Evolutionary conservation across 306 rosid genomes (phyloP).

Genomic region (Prunus padus): DNA sequence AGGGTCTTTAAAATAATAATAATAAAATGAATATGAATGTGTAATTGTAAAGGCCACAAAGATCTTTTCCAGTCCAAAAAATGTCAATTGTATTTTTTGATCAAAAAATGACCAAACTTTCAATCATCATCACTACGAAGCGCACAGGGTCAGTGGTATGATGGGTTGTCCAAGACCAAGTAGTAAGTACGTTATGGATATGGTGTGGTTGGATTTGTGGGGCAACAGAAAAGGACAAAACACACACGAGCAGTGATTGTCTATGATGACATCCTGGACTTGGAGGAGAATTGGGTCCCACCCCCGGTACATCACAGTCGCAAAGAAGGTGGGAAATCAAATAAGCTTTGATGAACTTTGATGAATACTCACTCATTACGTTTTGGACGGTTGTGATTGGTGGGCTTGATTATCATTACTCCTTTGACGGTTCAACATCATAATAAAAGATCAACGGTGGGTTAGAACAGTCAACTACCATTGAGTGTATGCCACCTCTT

Average conservation of each 20-base stretch:
- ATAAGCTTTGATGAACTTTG: constrained; percentile 21
- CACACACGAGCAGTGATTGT: constrained; percentile 25
- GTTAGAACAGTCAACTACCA: not conserved
- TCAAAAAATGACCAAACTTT: no score
- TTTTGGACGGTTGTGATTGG: constrained; percentile 49
- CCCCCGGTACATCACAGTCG: not conserved
- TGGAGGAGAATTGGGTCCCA: constrained; percentile 39
- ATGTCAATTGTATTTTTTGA: no score
- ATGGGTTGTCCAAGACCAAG: not conserved
- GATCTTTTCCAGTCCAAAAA: no score
- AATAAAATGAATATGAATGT: no score
- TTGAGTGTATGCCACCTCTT: not conserved
- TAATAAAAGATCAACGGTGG: not conserved
- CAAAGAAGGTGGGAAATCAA: constrained; percentile 21
- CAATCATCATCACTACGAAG: not conserved
- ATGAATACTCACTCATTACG: constrained; percentile 36
- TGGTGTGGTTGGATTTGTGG: constrained; percentile 11
- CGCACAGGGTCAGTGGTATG: not conserved
- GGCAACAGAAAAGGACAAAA: constrained; percentile 8
- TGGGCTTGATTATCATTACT: constrained; percentile 22
- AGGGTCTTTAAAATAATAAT: no score
- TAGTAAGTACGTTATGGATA: not conserved
- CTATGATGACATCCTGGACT: constrained; percentile 43
- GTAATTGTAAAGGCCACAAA: no score
- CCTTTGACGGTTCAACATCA: constrained; percentile 9